Conservation (phyloP, 1,139 yeast species). For the Saccharomyces hybrid region DNA sequence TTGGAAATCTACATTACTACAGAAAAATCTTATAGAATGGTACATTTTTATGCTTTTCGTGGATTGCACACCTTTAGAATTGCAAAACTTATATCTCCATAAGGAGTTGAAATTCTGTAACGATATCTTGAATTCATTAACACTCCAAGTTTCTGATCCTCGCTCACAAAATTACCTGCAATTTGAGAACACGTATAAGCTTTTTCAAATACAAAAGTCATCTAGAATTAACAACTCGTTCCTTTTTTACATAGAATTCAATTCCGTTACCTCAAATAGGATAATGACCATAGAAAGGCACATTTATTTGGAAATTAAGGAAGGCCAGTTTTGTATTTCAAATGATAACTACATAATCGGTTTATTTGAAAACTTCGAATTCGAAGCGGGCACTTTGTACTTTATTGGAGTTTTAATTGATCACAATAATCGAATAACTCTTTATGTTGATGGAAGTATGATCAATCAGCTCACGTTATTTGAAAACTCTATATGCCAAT, state of each 20-base stretch:
- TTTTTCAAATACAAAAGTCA: constrained; percentile 5
- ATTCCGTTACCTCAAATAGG: constrained; percentile 22
- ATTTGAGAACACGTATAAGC: constrained; percentile 20
- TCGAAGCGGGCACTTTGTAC: constrained; percentile 17
- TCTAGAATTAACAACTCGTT: constrained; percentile 10
- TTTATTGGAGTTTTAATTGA: constrained; percentile 13
- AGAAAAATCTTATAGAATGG: not conserved
- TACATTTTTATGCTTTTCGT: constrained; percentile 6
- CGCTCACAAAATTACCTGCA: constrained; percentile 17
- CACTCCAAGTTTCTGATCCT: constrained; percentile 13
- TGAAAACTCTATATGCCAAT: constrained; percentile 4
- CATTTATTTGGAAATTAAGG: constrained; percentile 24
- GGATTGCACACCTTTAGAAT: constrained; percentile 13
- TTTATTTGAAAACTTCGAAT: constrained; percentile 22
- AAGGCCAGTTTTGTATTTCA: constrained; percentile 23
- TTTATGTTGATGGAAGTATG: constrained; percentile 21
- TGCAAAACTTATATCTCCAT: constrained; percentile 12
- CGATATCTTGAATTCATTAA: constrained; percentile 13
- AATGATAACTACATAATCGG: constrained; percentile 26
- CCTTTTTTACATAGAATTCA: constrained; percentile 18
- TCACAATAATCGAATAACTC: constrained; percentile 7
- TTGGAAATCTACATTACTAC: not conserved
- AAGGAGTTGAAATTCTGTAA: constrained; percentile 7
- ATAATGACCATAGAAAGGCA: constrained; percentile 19
- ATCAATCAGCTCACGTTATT: constrained; percentile 16